Evolutionary conservation across 106 monocot genomes (phyloP).

Genomic region (Narthecium ossifragum): DNA sequence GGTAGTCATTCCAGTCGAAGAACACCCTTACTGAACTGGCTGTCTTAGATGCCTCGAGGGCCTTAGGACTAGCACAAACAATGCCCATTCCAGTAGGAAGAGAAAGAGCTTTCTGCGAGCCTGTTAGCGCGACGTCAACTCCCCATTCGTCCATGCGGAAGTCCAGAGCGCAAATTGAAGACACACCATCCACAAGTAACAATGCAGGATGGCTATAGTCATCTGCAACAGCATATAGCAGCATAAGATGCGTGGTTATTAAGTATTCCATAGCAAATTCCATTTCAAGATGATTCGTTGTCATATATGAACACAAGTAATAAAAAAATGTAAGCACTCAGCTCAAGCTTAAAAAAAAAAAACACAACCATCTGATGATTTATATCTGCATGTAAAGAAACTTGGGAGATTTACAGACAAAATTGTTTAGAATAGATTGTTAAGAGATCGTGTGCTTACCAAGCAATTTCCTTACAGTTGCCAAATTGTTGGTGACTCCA

Average conservation of each 20-base stretch:
- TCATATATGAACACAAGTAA: too few relatives aligned
- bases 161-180: slow-evolving; percentile 83
- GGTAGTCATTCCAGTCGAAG: slow-evolving; percentile 90
- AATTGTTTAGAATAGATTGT: too few relatives aligned
- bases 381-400: too few relatives aligned
- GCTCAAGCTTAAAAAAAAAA: too few relatives aligned
- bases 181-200: slow-evolving; percentile 83
- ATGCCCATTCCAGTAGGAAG: slow-evolving; percentile 85
- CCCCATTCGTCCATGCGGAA: slow-evolving; percentile 99
- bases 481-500: slow-evolving; percentile 85
- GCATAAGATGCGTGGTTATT: too few relatives aligned
- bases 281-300: too few relatives aligned
- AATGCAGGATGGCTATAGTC: slow-evolving; percentile 64
- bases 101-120: slow-evolving; percentile 90
- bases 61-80: slow-evolving; percentile 88
- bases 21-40: slow-evolving; percentile 82
- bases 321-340: too few relatives aligned
- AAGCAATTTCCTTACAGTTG: slow-evolving; percentile 63
- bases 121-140: slow-evolving; percentile 79
- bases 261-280: too few relatives aligned
- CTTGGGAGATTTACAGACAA: too few relatives aligned
- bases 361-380: too few relatives aligned
- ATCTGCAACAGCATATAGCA: slow-evolving; percentile 44
- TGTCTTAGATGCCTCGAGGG: slow-evolving; percentile 72
- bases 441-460: too few relatives aligned